These are phyloP conservation scores for Thalassia testudinum DNA, from an alignment of 116 monocot genomes.

Conservation along the genomic window DNA sequence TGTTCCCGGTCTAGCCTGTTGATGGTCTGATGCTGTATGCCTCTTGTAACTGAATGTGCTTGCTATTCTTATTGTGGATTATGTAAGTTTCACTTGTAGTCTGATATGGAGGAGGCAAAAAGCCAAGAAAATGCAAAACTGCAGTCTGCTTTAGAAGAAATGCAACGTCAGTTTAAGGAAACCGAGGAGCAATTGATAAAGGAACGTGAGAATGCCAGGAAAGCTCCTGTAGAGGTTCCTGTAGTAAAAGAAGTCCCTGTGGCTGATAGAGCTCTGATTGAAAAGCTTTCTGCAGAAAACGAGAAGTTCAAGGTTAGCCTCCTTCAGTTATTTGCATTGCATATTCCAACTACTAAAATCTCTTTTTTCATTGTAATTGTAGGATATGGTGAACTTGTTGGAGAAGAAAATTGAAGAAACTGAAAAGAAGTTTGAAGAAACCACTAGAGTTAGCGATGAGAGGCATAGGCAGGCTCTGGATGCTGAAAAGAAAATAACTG, in stretches of 20 bases:
- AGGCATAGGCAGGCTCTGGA: constrained; percentile 39
- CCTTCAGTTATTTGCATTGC: background rate
- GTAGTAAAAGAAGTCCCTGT: constrained; percentile 60
- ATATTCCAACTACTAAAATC: no score
- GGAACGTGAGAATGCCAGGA: constrained; percentile 58
- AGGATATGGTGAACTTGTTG: constrained; percentile 52
- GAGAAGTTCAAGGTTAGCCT: constrained; percentile 28
- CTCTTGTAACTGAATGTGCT: no score
- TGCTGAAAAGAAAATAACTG: constrained; percentile 41
- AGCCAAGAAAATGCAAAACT: constrained; percentile 82
- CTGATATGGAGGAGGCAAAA: constrained; percentile 80
- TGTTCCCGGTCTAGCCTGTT: no score
- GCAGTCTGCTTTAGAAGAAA: constrained; percentile 45
- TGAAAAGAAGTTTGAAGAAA: constrained; percentile 61
- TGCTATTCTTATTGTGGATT: no score
- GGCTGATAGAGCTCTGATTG: constrained; percentile 42
- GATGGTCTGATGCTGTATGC: no score
- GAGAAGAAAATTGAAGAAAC: constrained; percentile 66
- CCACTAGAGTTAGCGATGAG: constrained; percentile 42
- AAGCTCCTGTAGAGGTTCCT: constrained; percentile 34
- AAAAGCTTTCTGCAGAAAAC: constrained; percentile 82
- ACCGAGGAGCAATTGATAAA: constrained; percentile 46
- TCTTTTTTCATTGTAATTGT: background rate
- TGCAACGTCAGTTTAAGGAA: constrained; percentile 58
- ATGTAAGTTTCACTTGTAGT: constrained; percentile 21